A percentile compares a stretch with the other conserved stretches of the same genome.
phyloP scores from a whole-genome alignment of 169 alveolate genomes.

The Eimeria falciformis region DNA sequence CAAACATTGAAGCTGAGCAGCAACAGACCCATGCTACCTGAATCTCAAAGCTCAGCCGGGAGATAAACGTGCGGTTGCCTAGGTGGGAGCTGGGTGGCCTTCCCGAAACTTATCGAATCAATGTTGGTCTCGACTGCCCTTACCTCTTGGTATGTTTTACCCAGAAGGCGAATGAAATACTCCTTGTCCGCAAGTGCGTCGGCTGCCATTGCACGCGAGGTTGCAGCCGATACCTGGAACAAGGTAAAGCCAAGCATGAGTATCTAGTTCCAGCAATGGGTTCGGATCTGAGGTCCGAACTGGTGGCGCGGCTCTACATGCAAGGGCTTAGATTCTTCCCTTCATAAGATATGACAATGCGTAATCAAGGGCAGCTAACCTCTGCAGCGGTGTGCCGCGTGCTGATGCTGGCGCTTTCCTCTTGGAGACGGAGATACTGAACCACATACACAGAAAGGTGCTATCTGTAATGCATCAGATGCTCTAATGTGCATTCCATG shows the following conservation, averaged over 20 bases:
- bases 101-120: neutral
- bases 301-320: neutral
- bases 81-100: neutral
- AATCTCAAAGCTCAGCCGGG: neutral
- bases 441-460: neutral
- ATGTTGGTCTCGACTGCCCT: neutral
- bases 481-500: neutral
- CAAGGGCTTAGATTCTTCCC: conserved; percentile 33
- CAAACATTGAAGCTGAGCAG: conserved; percentile 50
- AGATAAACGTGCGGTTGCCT: neutral
- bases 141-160: conserved; percentile 36
- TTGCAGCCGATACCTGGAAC: conserved; percentile 37
- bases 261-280: no score
- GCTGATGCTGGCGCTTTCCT: conserved; percentile 57
- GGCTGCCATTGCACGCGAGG: conserved; percentile 51
- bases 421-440: conserved; percentile 71
- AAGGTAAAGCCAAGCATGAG: neutral
- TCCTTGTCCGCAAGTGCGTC: conserved; percentile 56
- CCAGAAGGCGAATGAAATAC: conserved; percentile 36
- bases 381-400: conserved; percentile 64
- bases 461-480: neutral
- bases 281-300: no score
- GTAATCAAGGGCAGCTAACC: conserved; percentile 22
- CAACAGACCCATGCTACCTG: neutral
- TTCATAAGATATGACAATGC: neutral